A percentile compares a stretch with the other conserved stretches of the same genome.
Evolutionary conservation across 1,139 yeast species (phyloP).

Genomic region (Saccharomyces hybrid): DNA sequence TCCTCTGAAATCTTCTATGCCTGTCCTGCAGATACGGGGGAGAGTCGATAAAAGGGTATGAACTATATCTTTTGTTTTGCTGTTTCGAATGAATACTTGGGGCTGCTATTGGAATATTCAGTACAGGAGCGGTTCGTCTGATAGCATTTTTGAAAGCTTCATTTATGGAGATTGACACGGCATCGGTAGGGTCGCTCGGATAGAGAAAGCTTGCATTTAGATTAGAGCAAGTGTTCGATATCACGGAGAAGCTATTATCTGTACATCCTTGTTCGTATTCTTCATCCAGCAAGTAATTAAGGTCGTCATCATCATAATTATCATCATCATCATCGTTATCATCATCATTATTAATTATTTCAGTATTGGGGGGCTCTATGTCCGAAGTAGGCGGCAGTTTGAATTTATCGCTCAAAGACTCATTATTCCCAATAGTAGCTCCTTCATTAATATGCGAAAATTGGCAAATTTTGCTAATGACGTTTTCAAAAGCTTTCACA

Average conservation of each 20-base stretch:
- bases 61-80: neutral
- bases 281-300: slow-evolving; percentile 22
- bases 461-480: slow-evolving; percentile 21
- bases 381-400: neutral
- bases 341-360: slow-evolving; percentile 3
- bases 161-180: neutral
- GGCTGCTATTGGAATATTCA: neutral
- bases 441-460: slow-evolving; percentile 4
- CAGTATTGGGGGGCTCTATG: neutral
- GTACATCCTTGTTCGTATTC: slow-evolving; percentile 6
- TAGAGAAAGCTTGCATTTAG: neutral
- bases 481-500: slow-evolving; percentile 17
- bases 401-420: slow-evolving; percentile 1
- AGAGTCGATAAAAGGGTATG: neutral
- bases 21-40: neutral
- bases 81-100: neutral
- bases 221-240: neutral
- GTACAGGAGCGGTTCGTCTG: neutral
- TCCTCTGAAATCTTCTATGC: neutral
- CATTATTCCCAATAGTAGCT: neutral
- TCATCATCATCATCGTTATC: slow-evolving; percentile 7
- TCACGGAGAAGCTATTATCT: neutral
- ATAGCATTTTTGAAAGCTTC: slow-evolving; percentile 1
- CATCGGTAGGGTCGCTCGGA: neutral
- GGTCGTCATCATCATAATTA: slow-evolving; percentile 12